These are phyloP conservation scores for Sphaerulina vaccinii DNA, from an alignment of 2,329 filamentous ascomycete genomes.

Conservation along the genomic window DNA sequence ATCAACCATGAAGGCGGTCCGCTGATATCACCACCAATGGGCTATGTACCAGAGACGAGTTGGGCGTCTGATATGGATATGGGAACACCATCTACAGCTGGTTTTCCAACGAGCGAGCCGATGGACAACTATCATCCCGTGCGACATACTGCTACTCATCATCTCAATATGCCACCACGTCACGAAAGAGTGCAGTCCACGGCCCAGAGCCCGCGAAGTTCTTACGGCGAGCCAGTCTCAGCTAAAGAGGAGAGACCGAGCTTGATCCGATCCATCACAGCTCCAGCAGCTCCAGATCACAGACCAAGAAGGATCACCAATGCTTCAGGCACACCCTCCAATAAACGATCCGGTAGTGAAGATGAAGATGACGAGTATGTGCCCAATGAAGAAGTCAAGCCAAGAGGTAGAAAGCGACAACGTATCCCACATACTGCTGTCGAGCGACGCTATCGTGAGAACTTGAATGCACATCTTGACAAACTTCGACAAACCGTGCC, in stretches of 20 bases:
- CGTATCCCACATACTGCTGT: conserved; percentile 40
- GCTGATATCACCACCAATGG: conserved; percentile 29
- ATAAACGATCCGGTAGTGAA: conserved; percentile 31
- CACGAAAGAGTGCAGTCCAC: conserved; percentile 21
- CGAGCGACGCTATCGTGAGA: conserved; percentile 40
- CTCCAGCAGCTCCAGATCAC: conserved; percentile 25
- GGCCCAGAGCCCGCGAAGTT: conserved; percentile 29
- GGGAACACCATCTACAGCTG: conserved; percentile 31
- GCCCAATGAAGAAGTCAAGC: conserved; percentile 23
- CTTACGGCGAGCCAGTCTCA: conserved; percentile 18
- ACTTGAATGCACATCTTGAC: conserved; percentile 39
- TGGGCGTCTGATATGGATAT: conserved; percentile 34
- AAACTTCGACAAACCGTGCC: conserved; percentile 36
- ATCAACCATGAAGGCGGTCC: conserved; percentile 22
- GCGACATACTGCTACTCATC: conserved; percentile 22
- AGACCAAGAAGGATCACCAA: conserved; percentile 19
- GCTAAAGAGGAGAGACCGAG: conserved; percentile 26
- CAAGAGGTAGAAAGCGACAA: conserved; percentile 35
- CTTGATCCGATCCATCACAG: conserved; percentile 29
- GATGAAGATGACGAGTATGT: conserved; percentile 35
- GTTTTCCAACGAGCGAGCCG: conserved; percentile 23
- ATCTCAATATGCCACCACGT: conserved; percentile 21
- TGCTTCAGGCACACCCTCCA: conserved; percentile 17
- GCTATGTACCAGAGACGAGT: conserved; percentile 27
- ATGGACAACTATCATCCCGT: conserved; percentile 28